Base-by-base conservation (phyloP, 805 yeast species). In the Torulaspora gathmanii region DNA sequence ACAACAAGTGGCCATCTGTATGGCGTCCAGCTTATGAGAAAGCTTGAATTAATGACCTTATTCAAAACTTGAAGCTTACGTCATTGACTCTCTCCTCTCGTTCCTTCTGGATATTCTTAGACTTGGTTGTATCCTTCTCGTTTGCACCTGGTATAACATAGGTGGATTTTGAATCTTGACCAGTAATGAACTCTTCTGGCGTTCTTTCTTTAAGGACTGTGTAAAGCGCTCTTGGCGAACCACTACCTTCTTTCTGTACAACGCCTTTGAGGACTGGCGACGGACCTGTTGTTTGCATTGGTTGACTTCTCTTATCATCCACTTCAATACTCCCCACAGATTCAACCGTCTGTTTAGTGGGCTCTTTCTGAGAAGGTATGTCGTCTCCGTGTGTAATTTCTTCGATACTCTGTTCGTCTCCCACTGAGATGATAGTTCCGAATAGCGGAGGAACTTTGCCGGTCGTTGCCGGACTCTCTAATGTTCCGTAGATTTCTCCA, bases 401-500 rank as follows among this genome's bases (percentile, higher is more conserved):
- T 2, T 8, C 12, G 15, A 19, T 15, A 12, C 46, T 52, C 2
- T 42, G 53, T n/a, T 47, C 47, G 5, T 46, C 47, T 10, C 52
- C 53, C 7, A 58, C 57, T 13, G 56, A 50, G 2, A 69, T 19
- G n/a, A 65, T 42, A 45, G 60, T 42, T 10, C 70, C 73, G 50
- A 68, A 66, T 17, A 56, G 57, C 15, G 58, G 58, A 3, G 44
- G 22, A 3, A 44, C 42, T 37, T 43, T 35, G 43, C 46, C 30
- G 13, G 17, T 44, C 12, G 31, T 51, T 9, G 35, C 52, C 23
- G 51, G 38, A 3, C 47, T 58, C 5, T 52, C 50, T 15, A 58
- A 55, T 15, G 50, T 57, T 3, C 64, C 73, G 31, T 68, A 63
- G 1, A 51, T 64, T 20, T 60, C 67, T 22, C 61, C 71, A 6